Conservation (phyloP, 768 basidiomycete genomes). For the Russula dissimulans region DNA sequence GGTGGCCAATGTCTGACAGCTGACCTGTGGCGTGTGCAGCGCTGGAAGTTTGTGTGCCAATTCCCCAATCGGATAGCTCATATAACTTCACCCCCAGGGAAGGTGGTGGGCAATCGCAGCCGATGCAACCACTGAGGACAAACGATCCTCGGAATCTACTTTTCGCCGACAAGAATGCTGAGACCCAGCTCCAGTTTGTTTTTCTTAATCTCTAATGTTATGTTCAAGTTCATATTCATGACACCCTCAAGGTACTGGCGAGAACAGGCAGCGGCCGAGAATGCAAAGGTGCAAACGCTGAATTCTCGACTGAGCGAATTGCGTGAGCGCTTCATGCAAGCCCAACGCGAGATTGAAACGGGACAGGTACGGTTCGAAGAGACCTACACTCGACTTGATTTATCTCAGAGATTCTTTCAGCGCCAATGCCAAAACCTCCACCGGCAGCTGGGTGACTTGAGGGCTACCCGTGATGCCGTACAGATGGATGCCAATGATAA, state of each 20-base stretch:
- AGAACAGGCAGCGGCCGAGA: conserved; percentile 31
- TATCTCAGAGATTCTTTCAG: conserved; percentile 10
- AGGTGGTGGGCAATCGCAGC: conserved; percentile 53
- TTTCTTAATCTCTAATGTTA: neutral
- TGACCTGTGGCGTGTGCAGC: conserved; percentile 53
- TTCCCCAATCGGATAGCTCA: neutral
- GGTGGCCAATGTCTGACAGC: conserved; percentile 56
- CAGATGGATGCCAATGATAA: conserved; percentile 62
- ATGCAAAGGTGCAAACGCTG: conserved; percentile 30
- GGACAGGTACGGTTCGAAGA: neutral
- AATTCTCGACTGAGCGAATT: conserved; percentile 24
- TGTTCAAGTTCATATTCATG: neutral
- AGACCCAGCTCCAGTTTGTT: conserved; percentile 15
- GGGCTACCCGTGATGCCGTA: conserved; percentile 31
- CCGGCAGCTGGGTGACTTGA: conserved; percentile 21
- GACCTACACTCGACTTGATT: neutral
- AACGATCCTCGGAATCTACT: conserved; percentile 25
- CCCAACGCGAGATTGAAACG: conserved; percentile 23
- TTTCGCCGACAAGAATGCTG: conserved; percentile 14
- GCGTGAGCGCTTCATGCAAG: conserved; percentile 25
- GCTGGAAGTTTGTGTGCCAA: conserved; percentile 45
- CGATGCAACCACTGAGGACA: conserved; percentile 25
- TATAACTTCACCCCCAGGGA: conserved; percentile 35
- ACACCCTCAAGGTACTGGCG: conserved; percentile 36
- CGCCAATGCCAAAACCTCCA: conserved; percentile 1